These are phyloP conservation scores for Trichoderma erinaceum DNA, from an alignment of 495 filamentous ascomycete species.

Conservation along the genomic window DNA sequence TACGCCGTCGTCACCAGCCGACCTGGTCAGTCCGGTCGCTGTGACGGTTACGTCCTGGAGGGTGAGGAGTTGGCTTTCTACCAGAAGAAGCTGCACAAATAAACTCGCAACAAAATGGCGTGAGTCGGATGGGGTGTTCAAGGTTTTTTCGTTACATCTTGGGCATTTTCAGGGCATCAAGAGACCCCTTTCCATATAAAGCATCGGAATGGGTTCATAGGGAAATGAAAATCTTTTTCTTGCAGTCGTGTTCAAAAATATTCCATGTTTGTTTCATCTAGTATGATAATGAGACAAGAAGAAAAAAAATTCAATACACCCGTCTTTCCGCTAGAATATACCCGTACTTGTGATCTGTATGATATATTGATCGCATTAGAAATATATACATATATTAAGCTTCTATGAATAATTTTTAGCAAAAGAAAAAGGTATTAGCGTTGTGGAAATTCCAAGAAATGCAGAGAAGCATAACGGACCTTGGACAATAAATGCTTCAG, in stretches of 20 bases:
- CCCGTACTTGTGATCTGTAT: background rate
- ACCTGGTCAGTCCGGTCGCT: slow-evolving; percentile 92
- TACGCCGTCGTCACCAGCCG: slow-evolving; percentile 86
- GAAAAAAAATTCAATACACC: slow-evolving; percentile 13
- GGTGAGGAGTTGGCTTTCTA: slow-evolving; percentile 99
- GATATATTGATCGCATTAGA: too few relatives aligned
- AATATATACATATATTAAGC: too few relatives aligned
- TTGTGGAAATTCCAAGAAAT: background rate
- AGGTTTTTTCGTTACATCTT: slow-evolving; percentile 29
- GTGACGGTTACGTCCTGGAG: slow-evolving; percentile 97
- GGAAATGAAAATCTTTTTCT: slow-evolving; percentile 17
- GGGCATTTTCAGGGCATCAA: slow-evolving; percentile 19
- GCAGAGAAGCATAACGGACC: background rate
- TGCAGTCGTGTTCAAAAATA: slow-evolving; percentile 18
- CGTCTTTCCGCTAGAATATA: slow-evolving; percentile 14
- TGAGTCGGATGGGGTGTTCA: slow-evolving; percentile 28
- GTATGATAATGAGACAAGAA: slow-evolving; percentile 13
- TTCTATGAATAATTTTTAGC: too few relatives aligned
- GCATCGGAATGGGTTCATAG: slow-evolving; percentile 17
- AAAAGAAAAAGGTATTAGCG: too few relatives aligned
- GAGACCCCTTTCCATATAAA: slow-evolving; percentile 9
- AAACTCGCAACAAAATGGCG: slow-evolving; percentile 29
- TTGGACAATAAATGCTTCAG: too few relatives aligned
- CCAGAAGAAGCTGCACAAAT: slow-evolving; percentile 96
- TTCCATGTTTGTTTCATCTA: slow-evolving; percentile 10